Percentiles rank a stretch among this genome's conserved stretches.
phyloP scores from a whole-genome alignment of 306 rosid species.

The Nissolia schottii region DNA sequence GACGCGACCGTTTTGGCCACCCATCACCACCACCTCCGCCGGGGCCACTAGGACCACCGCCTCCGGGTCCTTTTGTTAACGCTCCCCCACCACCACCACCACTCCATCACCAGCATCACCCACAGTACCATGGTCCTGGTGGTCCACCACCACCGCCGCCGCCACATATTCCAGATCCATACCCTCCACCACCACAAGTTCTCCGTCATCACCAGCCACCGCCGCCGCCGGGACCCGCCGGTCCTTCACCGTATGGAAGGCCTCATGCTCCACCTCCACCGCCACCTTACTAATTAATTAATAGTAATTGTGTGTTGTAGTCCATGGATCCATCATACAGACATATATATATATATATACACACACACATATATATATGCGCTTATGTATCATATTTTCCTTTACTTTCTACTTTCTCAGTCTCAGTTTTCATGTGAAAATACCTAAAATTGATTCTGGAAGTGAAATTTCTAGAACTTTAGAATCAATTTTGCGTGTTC shows the following conservation, averaged over 20 bases:
- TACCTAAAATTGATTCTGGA: too few species aligned
- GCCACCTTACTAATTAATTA: not conserved
- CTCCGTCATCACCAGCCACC: not conserved
- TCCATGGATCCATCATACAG: not conserved
- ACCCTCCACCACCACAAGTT: not conserved
- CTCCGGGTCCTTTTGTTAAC: not conserved
- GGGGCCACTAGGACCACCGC: not conserved
- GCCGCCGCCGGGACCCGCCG: not conserved
- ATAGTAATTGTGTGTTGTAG: not conserved
- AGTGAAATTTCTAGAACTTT: too few species aligned
- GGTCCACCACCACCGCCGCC: not conserved
- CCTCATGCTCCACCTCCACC: slow-evolving; percentile 9
- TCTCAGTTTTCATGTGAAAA: too few species aligned
- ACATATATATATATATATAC: too few species aligned
- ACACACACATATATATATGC: too few species aligned
- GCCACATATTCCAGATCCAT: not conserved
- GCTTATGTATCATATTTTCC: not conserved
- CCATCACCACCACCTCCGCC: not conserved
- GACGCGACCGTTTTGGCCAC: not conserved
- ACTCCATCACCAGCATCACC: not conserved
- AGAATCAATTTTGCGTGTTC: too few species aligned
- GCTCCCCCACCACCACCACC: slow-evolving; percentile 14
- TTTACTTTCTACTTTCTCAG: too few species aligned
- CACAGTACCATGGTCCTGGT: not conserved
- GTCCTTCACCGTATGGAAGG: not conserved